Percentiles rank a stretch among this genome's conserved stretches.
phyloP scores from a whole-genome alignment of 208 protist species.

The Leptomonas seymouri region DNA sequence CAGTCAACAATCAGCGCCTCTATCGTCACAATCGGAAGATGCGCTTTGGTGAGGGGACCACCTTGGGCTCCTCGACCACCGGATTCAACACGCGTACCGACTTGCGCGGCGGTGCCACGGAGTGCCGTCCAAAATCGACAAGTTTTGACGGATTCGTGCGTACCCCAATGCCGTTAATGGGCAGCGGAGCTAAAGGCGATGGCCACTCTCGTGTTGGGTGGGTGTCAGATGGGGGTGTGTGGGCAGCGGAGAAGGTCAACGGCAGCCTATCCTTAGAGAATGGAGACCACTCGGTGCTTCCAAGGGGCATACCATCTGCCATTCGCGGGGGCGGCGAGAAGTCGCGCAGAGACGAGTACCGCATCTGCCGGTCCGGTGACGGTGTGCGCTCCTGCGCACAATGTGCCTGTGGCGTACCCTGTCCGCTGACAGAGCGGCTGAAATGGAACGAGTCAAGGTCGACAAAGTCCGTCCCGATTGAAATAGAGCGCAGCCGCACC shows the following conservation, averaged over 20 bases:
- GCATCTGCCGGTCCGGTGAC: not conserved
- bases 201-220: not conserved
- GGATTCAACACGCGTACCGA: slow-evolving; percentile 1
- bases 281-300: not conserved
- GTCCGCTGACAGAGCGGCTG: slow-evolving; percentile 8
- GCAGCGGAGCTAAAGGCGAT: not conserved
- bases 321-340: not conserved
- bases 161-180: slow-evolving; percentile 18
- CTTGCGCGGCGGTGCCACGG: slow-evolving; percentile 18
- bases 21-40: slow-evolving; percentile 11
- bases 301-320: not conserved
- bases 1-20: not conserved
- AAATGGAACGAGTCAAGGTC: slow-evolving; percentile 31
- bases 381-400: not conserved
- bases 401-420: not conserved
- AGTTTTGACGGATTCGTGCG: slow-evolving; percentile 27
- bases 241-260: not conserved
- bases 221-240: not conserved
- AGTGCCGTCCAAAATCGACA: slow-evolving; percentile 26
- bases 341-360: not conserved
- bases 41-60: slow-evolving; percentile 21
- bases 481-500: not conserved
- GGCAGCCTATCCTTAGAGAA: too few species aligned
- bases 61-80: slow-evolving; percentile 12
- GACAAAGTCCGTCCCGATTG: slow-evolving; percentile 16